These are phyloP conservation scores for Talaromyces sp. DNA, from an alignment of 2,329 filamentous ascomycete genomes.

Conservation along the genomic window DNA sequence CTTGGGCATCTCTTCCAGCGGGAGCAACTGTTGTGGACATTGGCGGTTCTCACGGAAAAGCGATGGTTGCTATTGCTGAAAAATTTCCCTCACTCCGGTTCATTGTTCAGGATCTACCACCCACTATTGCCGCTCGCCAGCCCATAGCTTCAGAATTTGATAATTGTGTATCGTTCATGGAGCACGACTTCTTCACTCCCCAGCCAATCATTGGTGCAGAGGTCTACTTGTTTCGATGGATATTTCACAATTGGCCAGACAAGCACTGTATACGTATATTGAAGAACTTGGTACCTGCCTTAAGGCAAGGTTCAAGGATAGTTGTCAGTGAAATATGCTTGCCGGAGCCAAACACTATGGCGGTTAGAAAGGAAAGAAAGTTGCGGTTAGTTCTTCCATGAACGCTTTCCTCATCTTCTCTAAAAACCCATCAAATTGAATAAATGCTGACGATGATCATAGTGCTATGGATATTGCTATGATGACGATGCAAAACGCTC, in stretches of 20 bases:
- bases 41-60: constrained; percentile 57
- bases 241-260: constrained; percentile 29
- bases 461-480: background rate
- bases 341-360: background rate
- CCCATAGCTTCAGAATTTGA: constrained; percentile 5
- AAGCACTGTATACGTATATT: constrained; percentile 24
- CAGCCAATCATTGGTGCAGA: constrained; percentile 24
- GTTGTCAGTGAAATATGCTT: background rate
- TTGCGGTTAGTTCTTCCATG: background rate
- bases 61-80: constrained; percentile 53
- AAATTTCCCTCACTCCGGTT: constrained; percentile 52
- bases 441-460: background rate
- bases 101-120: constrained; percentile 50
- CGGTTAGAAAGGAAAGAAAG: background rate
- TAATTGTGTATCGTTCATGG: constrained; percentile 21
- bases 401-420: background rate
- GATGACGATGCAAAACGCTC: background rate
- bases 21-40: constrained; percentile 18
- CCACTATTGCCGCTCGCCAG: constrained; percentile 27
- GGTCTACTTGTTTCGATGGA: constrained; percentile 25
- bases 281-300: constrained; percentile 19
- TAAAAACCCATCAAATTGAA: background rate
- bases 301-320: background rate
- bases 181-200: constrained; percentile 25
- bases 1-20: background rate